Evolutionary conservation across 129 eudicot species (phyloP).

Genomic region (Saposhnikovia divaricata): DNA sequence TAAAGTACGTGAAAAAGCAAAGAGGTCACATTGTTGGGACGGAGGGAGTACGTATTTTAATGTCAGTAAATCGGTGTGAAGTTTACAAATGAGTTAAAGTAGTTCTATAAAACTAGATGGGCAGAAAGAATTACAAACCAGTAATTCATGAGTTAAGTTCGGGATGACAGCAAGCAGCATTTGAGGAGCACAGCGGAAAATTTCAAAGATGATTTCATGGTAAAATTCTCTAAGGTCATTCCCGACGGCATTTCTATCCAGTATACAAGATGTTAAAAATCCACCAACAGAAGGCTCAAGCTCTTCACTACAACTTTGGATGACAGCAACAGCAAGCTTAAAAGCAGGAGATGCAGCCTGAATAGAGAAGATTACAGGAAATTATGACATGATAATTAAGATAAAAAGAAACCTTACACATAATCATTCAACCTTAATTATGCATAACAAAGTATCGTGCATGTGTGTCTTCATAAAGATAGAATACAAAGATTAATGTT

Average conservation of each 20-base stretch:
- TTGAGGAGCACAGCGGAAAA: conserved; percentile 63
- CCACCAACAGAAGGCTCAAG: conserved; percentile 58
- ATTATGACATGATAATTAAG: conserved; percentile 1
- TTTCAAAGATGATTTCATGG: conserved; percentile 66
- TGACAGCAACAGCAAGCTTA: conserved; percentile 70
- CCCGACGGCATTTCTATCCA: conserved; percentile 52
- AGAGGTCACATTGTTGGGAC: not conserved
- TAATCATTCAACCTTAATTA: not conserved
- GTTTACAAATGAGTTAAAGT: not conserved
- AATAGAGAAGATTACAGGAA: conserved; percentile 11
- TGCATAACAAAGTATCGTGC: not conserved
- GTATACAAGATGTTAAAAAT: conserved; percentile 74
- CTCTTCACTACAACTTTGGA: conserved; percentile 50
- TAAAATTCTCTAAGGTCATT: conserved; percentile 68
- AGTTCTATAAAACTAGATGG: not conserved
- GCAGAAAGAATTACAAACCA: conserved; percentile 38
- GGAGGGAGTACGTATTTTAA: not conserved
- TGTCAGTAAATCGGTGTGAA: not conserved
- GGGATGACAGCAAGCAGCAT: conserved; percentile 74
- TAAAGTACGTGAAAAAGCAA: not conserved
- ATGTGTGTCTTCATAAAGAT: not conserved
- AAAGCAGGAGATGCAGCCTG: conserved; percentile 60
- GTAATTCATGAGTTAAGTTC: conserved; percentile 62
- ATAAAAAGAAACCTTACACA: not conserved
- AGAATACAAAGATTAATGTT: not conserved